Evolutionary conservation across 345 rosid genomes (phyloP).

Genomic region (Firmiana major): DNA sequence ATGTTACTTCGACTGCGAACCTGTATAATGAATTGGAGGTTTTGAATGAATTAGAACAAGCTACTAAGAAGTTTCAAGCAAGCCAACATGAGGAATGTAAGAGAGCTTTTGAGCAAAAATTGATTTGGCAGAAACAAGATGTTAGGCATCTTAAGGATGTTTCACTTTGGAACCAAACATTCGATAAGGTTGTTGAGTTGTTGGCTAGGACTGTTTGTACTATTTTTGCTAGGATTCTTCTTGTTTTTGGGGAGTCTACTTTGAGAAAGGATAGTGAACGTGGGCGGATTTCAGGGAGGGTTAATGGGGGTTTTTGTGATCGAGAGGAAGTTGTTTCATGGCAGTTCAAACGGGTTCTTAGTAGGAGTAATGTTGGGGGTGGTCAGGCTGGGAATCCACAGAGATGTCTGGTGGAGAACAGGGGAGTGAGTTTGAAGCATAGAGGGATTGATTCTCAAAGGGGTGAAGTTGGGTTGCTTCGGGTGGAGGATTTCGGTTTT

Average conservation of each 20-base stretch:
- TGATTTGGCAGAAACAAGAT: conserved; percentile 94
- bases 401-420: conserved; percentile 22
- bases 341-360: conserved; percentile 43
- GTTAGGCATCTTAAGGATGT: conserved; percentile 82
- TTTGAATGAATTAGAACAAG: conserved; percentile 78
- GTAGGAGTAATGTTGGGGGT: conserved; percentile 36
- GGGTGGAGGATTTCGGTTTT: conserved; percentile 63
- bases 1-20: conserved; percentile 64
- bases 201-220: conserved; percentile 88
- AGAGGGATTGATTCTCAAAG: conserved; percentile 31
- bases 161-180: conserved; percentile 86
- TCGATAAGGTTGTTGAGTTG: conserved; percentile 87
- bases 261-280: conserved; percentile 32
- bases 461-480: conserved; percentile 41
- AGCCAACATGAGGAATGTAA: conserved; percentile 80
- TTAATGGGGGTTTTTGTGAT: not conserved
- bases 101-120: conserved; percentile 86
- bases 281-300: not conserved
- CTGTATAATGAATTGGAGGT: conserved; percentile 90
- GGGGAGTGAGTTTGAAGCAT: conserved; percentile 35
- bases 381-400: conserved; percentile 30
- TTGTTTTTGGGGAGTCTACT: conserved; percentile 59
- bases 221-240: conserved; percentile 63
- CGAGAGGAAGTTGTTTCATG: not conserved
- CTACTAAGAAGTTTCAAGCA: conserved; percentile 68